phyloP scores from a whole-genome alignment of 2,329 filamentous ascomycete species.

The Calonectria fujianensis region DNA sequence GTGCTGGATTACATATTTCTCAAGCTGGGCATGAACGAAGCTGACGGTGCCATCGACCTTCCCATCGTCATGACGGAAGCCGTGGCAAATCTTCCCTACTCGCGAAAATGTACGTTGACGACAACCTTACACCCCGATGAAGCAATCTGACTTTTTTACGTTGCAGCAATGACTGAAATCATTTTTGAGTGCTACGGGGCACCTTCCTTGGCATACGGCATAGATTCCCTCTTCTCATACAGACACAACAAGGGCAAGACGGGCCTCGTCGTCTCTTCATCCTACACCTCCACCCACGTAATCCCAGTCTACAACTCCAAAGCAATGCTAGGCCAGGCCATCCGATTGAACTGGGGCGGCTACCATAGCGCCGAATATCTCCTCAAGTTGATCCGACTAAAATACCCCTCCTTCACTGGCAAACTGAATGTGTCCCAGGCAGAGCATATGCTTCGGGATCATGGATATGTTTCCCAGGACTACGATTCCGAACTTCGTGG shows the following conservation, averaged over 20 bases:
- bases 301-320: conserved; percentile 94
- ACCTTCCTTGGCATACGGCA: conserved; percentile 92
- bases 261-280: conserved; percentile 92
- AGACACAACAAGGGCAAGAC: conserved; percentile 91
- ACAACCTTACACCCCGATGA: not conserved
- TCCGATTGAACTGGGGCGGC: conserved; percentile 95
- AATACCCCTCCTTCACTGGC: conserved; percentile 91
- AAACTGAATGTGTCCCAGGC: conserved; percentile 92
- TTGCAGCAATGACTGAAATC: conserved; percentile 94
- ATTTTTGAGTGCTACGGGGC: conserved; percentile 96
- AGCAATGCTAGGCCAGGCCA: conserved; percentile 88
- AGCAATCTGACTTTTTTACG: conserved; percentile 46
- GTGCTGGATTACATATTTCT: conserved; percentile 95
- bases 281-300: conserved; percentile 94
- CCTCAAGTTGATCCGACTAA: conserved; percentile 89
- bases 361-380: conserved; percentile 93
- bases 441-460: conserved; percentile 89
- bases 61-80: conserved; percentile 97
- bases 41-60: conserved; percentile 84
- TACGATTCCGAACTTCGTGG: conserved; percentile 85
- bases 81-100: conserved; percentile 92
- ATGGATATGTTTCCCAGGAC: conserved; percentile 91
- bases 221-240: conserved; percentile 98
- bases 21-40: conserved; percentile 90
- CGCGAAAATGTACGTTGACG: conserved; percentile 82